Conservation (phyloP, 2,329 filamentous ascomycete genomes). For the Clonostachys chloroleuca region DNA sequence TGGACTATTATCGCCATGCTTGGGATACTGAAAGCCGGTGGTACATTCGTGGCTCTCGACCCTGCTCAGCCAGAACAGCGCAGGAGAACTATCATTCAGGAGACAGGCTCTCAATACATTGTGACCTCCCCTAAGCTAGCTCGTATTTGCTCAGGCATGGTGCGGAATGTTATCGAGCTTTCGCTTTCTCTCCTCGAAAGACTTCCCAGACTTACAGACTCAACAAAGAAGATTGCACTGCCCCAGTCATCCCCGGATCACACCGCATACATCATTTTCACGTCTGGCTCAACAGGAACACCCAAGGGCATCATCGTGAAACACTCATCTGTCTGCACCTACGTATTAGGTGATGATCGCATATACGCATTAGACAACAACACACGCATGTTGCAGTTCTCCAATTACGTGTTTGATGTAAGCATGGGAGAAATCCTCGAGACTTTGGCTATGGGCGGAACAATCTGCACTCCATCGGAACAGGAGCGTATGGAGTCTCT, state of each 20-base stretch:
- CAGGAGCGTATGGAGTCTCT: slow-evolving; percentile 6
- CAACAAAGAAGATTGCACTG: background rate
- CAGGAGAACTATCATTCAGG: slow-evolving; percentile 2
- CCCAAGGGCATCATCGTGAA: slow-evolving; percentile 13
- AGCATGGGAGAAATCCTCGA: slow-evolving; percentile 23
- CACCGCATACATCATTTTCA: slow-evolving; percentile 12
- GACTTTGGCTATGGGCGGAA: slow-evolving; percentile 10
- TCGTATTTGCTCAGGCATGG: slow-evolving; percentile 11
- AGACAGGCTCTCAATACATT: slow-evolving; percentile 5
- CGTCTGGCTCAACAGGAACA: slow-evolving; percentile 14
- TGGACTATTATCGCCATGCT: slow-evolving; percentile 13
- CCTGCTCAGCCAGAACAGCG: slow-evolving; percentile 2
- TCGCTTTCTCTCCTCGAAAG: background rate
- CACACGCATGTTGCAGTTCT: slow-evolving; percentile 44
- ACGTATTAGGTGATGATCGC: background rate
- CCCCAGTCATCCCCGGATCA: background rate
- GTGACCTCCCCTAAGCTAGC: slow-evolving; percentile 1
- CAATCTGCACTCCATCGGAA: slow-evolving; percentile 12
- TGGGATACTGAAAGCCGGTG: slow-evolving; percentile 17
- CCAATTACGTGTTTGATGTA: slow-evolving; percentile 45
- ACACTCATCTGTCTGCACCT: slow-evolving; percentile 5
- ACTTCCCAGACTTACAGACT: background rate
- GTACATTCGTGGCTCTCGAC: slow-evolving; percentile 11
- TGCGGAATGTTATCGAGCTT: background rate
- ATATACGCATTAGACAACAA: slow-evolving; percentile 34